Evolutionary conservation across 768 basidiomycete genomes (phyloP).

Genomic region (Boletus tomentosulus): DNA sequence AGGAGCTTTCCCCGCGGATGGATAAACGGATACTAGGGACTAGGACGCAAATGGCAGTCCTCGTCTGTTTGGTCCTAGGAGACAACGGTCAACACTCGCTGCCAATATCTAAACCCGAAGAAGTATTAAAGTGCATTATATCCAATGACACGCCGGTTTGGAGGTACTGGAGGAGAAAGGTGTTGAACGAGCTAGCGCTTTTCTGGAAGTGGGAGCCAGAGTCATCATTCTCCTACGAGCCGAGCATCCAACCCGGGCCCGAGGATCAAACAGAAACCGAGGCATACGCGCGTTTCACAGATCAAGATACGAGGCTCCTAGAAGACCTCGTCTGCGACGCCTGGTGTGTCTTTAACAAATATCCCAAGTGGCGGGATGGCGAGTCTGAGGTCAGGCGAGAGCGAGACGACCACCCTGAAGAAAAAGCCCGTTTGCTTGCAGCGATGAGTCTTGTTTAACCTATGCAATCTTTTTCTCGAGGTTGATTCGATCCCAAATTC

Average conservation of each 20-base stretch:
- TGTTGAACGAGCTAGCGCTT: conserved; percentile 13
- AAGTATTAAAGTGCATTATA: conserved; percentile 13
- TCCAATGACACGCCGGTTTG: conserved; percentile 29
- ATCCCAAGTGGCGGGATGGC: conserved; percentile 5
- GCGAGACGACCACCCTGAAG: background rate
- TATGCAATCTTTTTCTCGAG: conserved; percentile 5
- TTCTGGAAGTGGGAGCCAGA: conserved; percentile 5
- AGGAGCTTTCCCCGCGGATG: conserved; percentile 3
- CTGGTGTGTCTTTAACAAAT: conserved; percentile 21
- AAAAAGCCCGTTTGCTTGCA: background rate
- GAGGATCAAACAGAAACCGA: conserved; percentile 6
- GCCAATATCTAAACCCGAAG: background rate
- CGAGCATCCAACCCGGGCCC: conserved; percentile 10
- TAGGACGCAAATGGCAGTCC: conserved; percentile 28
- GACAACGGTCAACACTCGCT: conserved; percentile 2
- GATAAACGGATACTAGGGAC: conserved; percentile 19
- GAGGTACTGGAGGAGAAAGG: conserved; percentile 25
- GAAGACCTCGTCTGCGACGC: conserved; percentile 18
- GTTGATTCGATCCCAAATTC: background rate
- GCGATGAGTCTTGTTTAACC: conserved; percentile 4
- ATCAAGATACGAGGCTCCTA: conserved; percentile 8
- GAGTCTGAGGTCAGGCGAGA: background rate
- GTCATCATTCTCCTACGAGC: conserved; percentile 4
- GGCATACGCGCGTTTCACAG: conserved; percentile 7
- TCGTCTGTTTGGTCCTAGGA: conserved; percentile 20